A percentile compares a stretch with the other conserved stretches of the same genome.
Conservation (phyloP, 371 early-diverging fungal species). For the Mortierella sp. region DNA sequence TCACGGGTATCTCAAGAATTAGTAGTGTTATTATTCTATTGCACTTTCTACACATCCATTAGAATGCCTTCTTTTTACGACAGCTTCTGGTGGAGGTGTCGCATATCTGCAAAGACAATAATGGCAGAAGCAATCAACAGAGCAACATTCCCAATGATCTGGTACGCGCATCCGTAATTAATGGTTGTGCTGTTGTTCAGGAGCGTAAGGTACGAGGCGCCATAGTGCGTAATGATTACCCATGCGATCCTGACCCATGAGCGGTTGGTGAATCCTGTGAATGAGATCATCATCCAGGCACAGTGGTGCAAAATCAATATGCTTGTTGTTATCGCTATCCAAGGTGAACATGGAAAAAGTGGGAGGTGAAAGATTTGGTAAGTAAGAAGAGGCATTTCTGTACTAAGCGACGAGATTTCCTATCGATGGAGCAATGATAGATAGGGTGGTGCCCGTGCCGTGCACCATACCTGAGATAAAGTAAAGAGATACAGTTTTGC, state of each 20-base stretch:
- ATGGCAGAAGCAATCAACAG: slow-evolving; percentile 61
- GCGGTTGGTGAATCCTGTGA: slow-evolving; percentile 70
- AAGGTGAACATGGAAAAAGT: background rate
- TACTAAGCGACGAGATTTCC: too few relatives aligned
- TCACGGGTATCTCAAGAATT: background rate
- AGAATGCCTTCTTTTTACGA: background rate
- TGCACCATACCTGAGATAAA: slow-evolving; percentile 71
- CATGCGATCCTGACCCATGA: slow-evolving; percentile 60
- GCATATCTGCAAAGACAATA: slow-evolving; percentile 48
- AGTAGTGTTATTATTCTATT: background rate
- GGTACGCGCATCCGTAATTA: slow-evolving; percentile 66
- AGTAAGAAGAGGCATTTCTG: too few relatives aligned
- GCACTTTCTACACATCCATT: too few relatives aligned
- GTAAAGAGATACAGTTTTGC: slow-evolving; percentile 71
- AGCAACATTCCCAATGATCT: slow-evolving; percentile 61
- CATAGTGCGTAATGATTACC: slow-evolving; percentile 71
- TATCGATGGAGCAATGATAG: too few relatives aligned
- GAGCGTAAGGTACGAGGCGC: slow-evolving; percentile 74
- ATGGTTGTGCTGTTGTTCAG: slow-evolving; percentile 63
- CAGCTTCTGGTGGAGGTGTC: slow-evolving; percentile 33
- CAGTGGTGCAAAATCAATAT: slow-evolving; percentile 79
- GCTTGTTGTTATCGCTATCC: slow-evolving; percentile 75
- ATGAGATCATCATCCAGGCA: slow-evolving; percentile 81
- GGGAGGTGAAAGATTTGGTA: background rate
- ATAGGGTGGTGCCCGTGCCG: background rate